Base-by-base conservation (phyloP, 2,329 filamentous ascomycete species). In the Neospermospora avenae region DNA sequence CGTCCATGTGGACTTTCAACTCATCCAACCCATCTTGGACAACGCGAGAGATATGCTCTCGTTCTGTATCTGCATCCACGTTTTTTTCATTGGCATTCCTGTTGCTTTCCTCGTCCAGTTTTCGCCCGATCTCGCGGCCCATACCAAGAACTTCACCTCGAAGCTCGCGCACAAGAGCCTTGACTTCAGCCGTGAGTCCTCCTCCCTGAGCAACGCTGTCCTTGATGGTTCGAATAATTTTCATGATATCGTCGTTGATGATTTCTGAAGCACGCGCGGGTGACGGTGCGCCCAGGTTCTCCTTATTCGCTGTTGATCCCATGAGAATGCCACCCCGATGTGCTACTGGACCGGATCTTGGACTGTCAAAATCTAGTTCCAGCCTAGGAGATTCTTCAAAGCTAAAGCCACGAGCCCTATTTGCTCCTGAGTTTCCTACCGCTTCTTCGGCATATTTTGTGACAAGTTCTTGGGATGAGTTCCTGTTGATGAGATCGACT, bases 121-220 rank as follows among this genome's bases (percentile, higher is more conserved):
- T 89, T 59, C 91, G 88, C 42, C 89, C 92, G 51, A 98, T 85
- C 66, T 97, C 92, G 59, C 93, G 84, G 3, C 93, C 93, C 93
- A 97, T 97, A 3, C 92, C 93, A 4, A 97, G 81, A 8, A 98
- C 92, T 72, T 98, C 93, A 2, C 92, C 93, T 22, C 93, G 87
- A 37, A 98, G 81, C 70, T 97, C 93, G 24, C 92, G 87, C 8
- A 97, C 90, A 8, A 96, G 81, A 3, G 91, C 87, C 75, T 98
- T 98, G 65, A 96, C 91, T 73, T 96, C 91, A 58, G 91, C 91
- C 1, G 92, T 96, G 55, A 97, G 82, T 4, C 93, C 91, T 60
- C 93, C 93, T 42, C 90, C 87, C 73, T 96, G 90, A 0, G 90
- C 82, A 59, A 97, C 89, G 68, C 92, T 96, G 72, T 96, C 92